Percentiles rank a stretch among this genome's conserved stretches.
phyloP scores from a whole-genome alignment of 495 filamentous ascomycete genomes.

The Clohesyomyces aquaticus region DNA sequence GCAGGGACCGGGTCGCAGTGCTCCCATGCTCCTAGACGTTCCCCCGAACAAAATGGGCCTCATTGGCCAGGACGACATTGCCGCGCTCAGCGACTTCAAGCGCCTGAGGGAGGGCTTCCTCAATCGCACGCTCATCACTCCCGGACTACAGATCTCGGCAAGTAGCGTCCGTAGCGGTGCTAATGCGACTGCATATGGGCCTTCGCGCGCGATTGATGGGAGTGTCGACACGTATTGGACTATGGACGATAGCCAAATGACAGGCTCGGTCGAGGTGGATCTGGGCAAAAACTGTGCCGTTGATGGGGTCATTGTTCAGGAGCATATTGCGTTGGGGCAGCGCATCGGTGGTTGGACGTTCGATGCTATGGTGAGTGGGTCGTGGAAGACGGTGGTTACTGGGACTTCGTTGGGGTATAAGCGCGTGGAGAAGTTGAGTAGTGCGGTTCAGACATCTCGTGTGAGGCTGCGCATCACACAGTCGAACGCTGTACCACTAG shows the following conservation, averaged over 20 bases:
- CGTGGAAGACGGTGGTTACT: not conserved
- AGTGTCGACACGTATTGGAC: conserved; percentile 2
- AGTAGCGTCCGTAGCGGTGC: not conserved
- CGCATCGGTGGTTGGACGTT: not conserved
- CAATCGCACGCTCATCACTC: not conserved
- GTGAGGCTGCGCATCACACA: conserved; percentile 12
- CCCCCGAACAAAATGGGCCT: conserved; percentile 3
- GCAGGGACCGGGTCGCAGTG: not conserved
- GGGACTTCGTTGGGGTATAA: conserved; percentile 12
- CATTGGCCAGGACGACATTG: not conserved
- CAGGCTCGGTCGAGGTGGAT: not conserved
- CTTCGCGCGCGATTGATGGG: not conserved
- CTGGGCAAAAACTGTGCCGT: not conserved
- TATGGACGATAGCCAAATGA: conserved; percentile 1
- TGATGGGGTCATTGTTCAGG: not conserved
- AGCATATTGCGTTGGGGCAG: not conserved
- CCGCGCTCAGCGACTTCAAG: not conserved
- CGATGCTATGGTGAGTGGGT: not conserved
- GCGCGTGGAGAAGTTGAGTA: conserved; percentile 3
- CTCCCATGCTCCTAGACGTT: not conserved
- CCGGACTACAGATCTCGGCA: not conserved
- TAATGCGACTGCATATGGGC: not conserved
- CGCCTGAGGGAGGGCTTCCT: not conserved
- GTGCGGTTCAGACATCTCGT: not conserved
- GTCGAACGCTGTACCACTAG: conserved; percentile 5